Evolutionary conservation across 1,284 basidiomycete genomes (phyloP).

Genomic region (Testicularia cyperi): DNA sequence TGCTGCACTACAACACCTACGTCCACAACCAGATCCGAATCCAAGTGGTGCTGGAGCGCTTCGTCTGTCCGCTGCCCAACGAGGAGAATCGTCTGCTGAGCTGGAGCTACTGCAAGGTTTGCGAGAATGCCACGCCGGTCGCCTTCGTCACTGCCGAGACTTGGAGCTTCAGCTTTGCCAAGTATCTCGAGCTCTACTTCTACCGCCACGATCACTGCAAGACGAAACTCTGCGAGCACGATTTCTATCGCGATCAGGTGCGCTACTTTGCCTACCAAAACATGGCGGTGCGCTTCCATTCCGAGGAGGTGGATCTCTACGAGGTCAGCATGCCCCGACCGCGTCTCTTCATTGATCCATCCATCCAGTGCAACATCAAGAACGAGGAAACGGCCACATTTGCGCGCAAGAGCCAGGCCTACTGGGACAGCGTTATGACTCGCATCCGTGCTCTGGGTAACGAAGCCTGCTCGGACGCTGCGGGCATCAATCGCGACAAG

Average conservation of each 20-base stretch:
- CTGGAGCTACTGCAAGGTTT: conserved; percentile 82
- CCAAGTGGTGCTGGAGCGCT: conserved; percentile 66
- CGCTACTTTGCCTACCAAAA: conserved; percentile 79
- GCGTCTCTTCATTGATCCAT: conserved; percentile 77
- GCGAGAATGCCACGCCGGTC: conserved; percentile 68
- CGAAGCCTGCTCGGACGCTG: conserved; percentile 47
- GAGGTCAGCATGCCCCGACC: conserved; percentile 89
- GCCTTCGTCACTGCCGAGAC: conserved; percentile 89
- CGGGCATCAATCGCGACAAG: conserved; percentile 35
- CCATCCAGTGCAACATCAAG: conserved; percentile 82
- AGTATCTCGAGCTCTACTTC: conserved; percentile 88
- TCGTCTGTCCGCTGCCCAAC: conserved; percentile 60
- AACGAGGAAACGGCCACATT: conserved; percentile 82
- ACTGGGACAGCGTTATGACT: conserved; percentile 66
- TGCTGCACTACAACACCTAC: conserved; percentile 82
- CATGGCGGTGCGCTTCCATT: conserved; percentile 81
- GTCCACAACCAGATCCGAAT: conserved; percentile 84
- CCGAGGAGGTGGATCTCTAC: conserved; percentile 73
- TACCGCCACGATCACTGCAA: conserved; percentile 78
- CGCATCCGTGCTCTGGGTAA: conserved; percentile 64
- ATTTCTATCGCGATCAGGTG: conserved; percentile 88
- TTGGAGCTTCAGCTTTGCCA: conserved; percentile 87
- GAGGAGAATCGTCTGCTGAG: conserved; percentile 76
- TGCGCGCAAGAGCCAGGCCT: conserved; percentile 70
- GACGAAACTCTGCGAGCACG: conserved; percentile 82